Evolutionary conservation across 257 asterid species (phyloP).

Genomic region (Solanum pinnatisectum): DNA sequence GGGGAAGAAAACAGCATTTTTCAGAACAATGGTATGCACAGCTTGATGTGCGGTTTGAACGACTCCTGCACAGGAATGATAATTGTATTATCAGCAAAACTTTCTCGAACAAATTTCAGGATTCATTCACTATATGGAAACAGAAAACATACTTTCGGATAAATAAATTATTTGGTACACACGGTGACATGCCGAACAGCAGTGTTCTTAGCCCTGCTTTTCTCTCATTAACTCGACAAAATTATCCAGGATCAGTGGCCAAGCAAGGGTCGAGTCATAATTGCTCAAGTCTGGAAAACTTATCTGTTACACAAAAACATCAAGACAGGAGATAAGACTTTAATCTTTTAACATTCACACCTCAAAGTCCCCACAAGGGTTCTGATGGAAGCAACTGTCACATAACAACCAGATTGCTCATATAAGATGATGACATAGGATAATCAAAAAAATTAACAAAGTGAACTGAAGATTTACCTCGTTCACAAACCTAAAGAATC

Average conservation of each 20-base stretch:
- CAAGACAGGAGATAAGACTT: neutral
- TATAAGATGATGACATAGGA: neutral
- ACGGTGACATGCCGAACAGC: neutral
- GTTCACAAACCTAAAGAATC: conserved; percentile 67
- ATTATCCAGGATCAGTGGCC: conserved; percentile 77
- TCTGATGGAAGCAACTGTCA: neutral
- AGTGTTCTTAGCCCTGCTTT: conserved; percentile 9
- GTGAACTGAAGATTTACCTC: conserved; percentile 40
- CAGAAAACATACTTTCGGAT: neutral
- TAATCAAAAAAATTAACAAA: neutral
- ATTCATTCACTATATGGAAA: neutral
- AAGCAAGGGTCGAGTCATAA: conserved; percentile 58
- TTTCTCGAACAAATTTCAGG: neutral
- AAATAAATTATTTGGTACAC: neutral
- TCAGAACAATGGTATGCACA: neutral
- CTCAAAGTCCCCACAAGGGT: neutral
- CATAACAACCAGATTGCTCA: neutral
- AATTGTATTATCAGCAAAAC: neutral
- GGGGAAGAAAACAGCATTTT: neutral
- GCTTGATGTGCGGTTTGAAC: neutral
- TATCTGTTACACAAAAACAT: conserved; percentile 27
- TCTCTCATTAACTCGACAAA: conserved; percentile 65
- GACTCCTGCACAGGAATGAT: neutral
- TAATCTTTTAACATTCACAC: neutral
- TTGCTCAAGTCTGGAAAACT: conserved; percentile 67